Evolutionary conservation across 164 flowering plant genomes (phyloP).

Genomic region (Amborella trichopoda): DNA sequence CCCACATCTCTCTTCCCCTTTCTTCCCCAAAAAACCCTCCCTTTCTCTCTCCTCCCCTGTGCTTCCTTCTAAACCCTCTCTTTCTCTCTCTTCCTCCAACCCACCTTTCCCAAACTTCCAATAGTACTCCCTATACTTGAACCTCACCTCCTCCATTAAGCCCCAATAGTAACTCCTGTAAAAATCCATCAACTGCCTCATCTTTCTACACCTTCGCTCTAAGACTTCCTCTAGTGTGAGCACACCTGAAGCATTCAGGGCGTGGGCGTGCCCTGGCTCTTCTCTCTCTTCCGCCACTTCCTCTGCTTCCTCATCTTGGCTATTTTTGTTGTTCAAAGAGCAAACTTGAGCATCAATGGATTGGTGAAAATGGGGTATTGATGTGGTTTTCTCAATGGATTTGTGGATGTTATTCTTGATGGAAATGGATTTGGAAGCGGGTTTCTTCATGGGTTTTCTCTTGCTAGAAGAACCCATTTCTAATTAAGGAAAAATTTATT

Average conservation of each 20-base stretch:
- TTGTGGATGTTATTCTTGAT: too few relatives aligned
- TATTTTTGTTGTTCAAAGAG: too few relatives aligned
- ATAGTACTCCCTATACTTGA: constrained; percentile 41
- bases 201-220: constrained; percentile 32
- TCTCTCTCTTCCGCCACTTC: constrained; percentile 1
- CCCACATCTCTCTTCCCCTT: constrained; percentile 22
- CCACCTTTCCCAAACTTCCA: constrained; percentile 67
- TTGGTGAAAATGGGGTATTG: too few relatives aligned
- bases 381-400: too few relatives aligned
- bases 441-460: too few relatives aligned
- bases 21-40: constrained; percentile 7
- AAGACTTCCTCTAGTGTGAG: constrained; percentile 27
- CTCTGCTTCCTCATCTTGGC: too few relatives aligned
- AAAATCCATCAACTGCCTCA: constrained; percentile 22
- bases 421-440: too few relatives aligned
- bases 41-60: constrained; percentile 3
- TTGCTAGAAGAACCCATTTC: too few relatives aligned
- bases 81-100: constrained; percentile 30
- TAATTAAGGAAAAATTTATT: too few relatives aligned
- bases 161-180: constrained; percentile 61
- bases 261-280: not conserved
- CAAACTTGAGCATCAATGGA: too few relatives aligned
- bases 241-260: not conserved
- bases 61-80: constrained; percentile 6
- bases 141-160: constrained; percentile 54